Percentiles rank a stretch among this genome's conserved stretches.
These are phyloP conservation scores for Monosporozyma aerobia DNA, from an alignment of 805 yeast genomes.

Conservation along the genomic window DNA sequence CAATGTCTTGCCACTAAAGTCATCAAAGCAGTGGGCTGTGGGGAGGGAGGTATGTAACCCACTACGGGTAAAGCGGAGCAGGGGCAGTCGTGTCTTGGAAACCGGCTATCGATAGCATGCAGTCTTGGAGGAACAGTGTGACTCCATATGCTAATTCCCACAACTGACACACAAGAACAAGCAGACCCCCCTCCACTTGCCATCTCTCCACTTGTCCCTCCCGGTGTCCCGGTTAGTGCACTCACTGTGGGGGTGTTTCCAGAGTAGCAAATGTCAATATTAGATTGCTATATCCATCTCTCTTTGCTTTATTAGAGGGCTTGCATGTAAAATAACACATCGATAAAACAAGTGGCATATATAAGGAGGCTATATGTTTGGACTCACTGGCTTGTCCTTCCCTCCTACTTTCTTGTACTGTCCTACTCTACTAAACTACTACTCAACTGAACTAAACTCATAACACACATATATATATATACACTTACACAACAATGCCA, in stretches of 20 bases:
- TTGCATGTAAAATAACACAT: too few species aligned
- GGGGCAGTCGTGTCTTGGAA: too few species aligned
- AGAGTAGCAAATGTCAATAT: not conserved
- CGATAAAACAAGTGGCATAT: not conserved
- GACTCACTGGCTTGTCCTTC: not conserved
- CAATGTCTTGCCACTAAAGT: too few species aligned
- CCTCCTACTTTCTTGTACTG: not conserved
- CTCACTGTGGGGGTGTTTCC: not conserved
- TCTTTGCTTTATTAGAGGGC: not conserved
- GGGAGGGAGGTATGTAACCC: too few species aligned
- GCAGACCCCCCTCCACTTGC: too few species aligned
- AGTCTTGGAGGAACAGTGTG: too few species aligned
- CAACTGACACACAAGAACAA: too few species aligned
- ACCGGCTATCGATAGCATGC: too few species aligned
- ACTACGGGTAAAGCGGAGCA: too few species aligned
- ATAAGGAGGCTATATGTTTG: not conserved
- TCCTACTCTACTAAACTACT: too few species aligned
- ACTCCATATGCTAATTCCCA: too few species aligned
- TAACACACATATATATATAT: not conserved
- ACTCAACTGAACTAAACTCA: not conserved
- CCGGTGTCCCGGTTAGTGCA: not conserved
- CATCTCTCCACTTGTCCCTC: not conserved
- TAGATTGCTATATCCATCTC: not conserved
- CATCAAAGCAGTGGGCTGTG: too few species aligned
- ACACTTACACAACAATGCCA: conserved; percentile 11